Percentiles rank a stretch among this genome's conserved stretches.
Evolutionary conservation across 1,139 yeast genomes (phyloP).

Genomic region (Sugiyamaella japonica): DNA sequence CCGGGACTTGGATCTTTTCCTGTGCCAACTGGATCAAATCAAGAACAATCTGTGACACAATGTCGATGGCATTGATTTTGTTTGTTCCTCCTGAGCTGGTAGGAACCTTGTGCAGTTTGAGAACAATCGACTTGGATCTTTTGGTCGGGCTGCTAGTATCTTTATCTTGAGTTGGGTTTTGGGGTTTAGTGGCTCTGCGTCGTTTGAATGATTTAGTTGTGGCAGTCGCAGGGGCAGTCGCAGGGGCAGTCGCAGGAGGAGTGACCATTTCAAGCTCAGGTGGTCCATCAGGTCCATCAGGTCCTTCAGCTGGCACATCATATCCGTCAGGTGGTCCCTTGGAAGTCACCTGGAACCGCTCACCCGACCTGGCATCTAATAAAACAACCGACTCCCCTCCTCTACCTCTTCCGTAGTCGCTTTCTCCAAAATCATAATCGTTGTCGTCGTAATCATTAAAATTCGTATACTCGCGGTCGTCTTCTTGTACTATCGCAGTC

Average conservation of each 20-base stretch:
- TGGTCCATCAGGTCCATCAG: too few species aligned
- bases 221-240: neutral
- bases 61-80: conserved; percentile 32
- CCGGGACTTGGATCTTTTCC: conserved; percentile 13
- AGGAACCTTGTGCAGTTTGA: conserved; percentile 25
- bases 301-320: too few species aligned
- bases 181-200: conserved; percentile 1
- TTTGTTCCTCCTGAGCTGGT: conserved; percentile 27
- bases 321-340: too few species aligned
- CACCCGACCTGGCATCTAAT: neutral
- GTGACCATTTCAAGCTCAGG: too few species aligned
- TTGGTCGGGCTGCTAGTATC: neutral
- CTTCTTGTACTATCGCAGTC: neutral
- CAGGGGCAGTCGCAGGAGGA: neutral
- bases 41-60: conserved; percentile 27
- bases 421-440: conserved; percentile 4
- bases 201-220: conserved; percentile 4
- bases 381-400: conserved; percentile 4
- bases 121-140: conserved; percentile 14
- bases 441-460: conserved; percentile 4
- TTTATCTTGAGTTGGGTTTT: conserved; percentile 4
- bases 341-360: too few species aligned
- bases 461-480: neutral
- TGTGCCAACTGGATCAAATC: conserved; percentile 23
- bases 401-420: conserved; percentile 2